Evolutionary conservation across 441 rosid species (phyloP).

Genomic region (Euphorbia celastroides): DNA sequence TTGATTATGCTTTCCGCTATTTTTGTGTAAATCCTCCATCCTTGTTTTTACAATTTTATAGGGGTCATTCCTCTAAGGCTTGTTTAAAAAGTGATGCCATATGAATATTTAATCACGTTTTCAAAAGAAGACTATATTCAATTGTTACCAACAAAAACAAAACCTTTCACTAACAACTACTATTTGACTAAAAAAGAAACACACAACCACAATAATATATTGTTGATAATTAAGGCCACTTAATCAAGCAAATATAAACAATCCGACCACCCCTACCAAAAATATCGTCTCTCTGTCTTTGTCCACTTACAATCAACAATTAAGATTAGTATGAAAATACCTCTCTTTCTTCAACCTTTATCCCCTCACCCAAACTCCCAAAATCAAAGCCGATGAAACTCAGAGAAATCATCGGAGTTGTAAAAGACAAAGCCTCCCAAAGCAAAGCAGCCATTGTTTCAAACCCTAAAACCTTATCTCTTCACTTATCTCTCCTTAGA

Average conservation of each 20-base stretch:
- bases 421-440: constrained; percentile 81
- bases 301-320: neutral
- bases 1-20: too few relatives aligned
- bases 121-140: too few relatives aligned
- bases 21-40: too few relatives aligned
- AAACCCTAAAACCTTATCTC: constrained; percentile 34
- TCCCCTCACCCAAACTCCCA: neutral
- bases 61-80: too few relatives aligned
- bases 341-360: neutral
- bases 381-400: constrained; percentile 37
- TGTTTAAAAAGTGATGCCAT: too few relatives aligned
- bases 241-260: neutral
- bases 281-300: neutral
- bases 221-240: neutral
- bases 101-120: too few relatives aligned
- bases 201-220: too few relatives aligned
- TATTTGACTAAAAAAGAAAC: too few relatives aligned
- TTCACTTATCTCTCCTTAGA: constrained; percentile 54
- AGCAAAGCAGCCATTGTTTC: constrained; percentile 63
- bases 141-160: too few relatives aligned
- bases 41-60: too few relatives aligned
- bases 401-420: constrained; percentile 42
- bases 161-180: too few relatives aligned
- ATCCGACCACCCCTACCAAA: neutral
- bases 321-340: neutral